Evolutionary conservation across 352 stramenopile species (phyloP), one percentile per base, ranked within the genome.

Genomic region (Globisporangium lucens): DNA sequence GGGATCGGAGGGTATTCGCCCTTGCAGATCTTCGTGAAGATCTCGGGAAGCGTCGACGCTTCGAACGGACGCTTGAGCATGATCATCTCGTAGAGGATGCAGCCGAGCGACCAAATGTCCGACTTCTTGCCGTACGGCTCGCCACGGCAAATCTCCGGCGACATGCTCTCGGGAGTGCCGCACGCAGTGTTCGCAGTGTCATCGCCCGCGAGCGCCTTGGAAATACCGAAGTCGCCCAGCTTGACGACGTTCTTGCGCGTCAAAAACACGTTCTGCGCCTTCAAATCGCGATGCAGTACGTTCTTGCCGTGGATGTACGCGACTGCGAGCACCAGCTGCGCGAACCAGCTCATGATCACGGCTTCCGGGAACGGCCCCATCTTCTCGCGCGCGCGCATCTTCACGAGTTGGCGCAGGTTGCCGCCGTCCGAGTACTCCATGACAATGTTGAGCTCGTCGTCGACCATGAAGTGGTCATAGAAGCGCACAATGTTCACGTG

Each of bases 401-500:
- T 94, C 30, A 94, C 85, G 20, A 95, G 65, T 74, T 95, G 85
- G 29, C 87, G 80, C 58, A 97, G 67, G 67, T 95, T 95, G 35
- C 89, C 89, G 52, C 86, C 85, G 52, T 94, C 86, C 29, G 87
- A 77, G 63, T 94, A 95, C 63, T 96, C 89, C 88, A 97, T 96
- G 52, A 96, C 83, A 53, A 97, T 97, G 56, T 97, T 94, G 29
- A 97, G 76, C 63, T 95, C 87, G 69, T 95, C 86, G 57, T 94
- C 83, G 20, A 78, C 78, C 72, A 93, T 76, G 63, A 97, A 97
- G 58, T 92, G 85, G 71, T 97, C 89, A 78, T 95, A 94, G 61
- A 94, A 97, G 38, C 86, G 86, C 62, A 97, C 87, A 67, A 97
- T 95, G 63, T 96, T 96, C 30, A 95, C 85, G 71, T 96, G 89